Evolutionary conservation across 495 filamentous ascomycete genomes (phyloP).

Genomic region (Tirmania nivea): DNA sequence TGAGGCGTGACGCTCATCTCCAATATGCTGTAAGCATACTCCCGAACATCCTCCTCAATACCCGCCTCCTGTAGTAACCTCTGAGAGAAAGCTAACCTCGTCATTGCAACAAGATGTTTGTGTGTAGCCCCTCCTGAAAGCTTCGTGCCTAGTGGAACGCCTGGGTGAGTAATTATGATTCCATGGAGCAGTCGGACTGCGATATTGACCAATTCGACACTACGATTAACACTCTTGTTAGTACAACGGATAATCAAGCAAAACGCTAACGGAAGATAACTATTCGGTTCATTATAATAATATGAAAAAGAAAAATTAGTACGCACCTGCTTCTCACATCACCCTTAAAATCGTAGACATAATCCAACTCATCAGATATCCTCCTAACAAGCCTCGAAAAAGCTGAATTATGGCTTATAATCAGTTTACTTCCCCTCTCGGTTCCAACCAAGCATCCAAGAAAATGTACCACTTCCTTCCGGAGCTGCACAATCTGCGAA

Average conservation of each 20-base stretch:
- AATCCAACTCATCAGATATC: conserved; percentile 41
- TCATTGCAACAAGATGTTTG: conserved; percentile 43
- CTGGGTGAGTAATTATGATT: conserved; percentile 33
- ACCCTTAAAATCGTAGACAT: conserved; percentile 31
- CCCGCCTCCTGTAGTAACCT: conserved; percentile 38
- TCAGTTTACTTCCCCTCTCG: conserved; percentile 29
- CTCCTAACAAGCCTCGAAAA: conserved; percentile 38
- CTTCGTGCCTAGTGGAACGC: conserved; percentile 22
- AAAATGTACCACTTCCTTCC: conserved; percentile 34
- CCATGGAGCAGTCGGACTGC: conserved; percentile 39
- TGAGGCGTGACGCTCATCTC: conserved; percentile 45
- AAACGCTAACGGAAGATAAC: too few relatives aligned
- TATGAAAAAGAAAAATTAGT: not conserved
- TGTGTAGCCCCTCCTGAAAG: conserved; percentile 35
- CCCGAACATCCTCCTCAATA: conserved; percentile 43
- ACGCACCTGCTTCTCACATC: not conserved
- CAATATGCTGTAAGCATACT: conserved; percentile 41
- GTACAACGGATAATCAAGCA: too few relatives aligned
- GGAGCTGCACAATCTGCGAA: conserved; percentile 32
- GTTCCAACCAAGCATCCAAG: conserved; percentile 29
- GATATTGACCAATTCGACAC: conserved; percentile 32
- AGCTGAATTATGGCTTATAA: conserved; percentile 32
- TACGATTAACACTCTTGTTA: conserved; percentile 1
- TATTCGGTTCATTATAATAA: too few relatives aligned
- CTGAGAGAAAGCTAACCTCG: conserved; percentile 45